Evolutionary conservation across 768 basidiomycete genomes (phyloP).

Genomic region (Podaxis sp.): DNA sequence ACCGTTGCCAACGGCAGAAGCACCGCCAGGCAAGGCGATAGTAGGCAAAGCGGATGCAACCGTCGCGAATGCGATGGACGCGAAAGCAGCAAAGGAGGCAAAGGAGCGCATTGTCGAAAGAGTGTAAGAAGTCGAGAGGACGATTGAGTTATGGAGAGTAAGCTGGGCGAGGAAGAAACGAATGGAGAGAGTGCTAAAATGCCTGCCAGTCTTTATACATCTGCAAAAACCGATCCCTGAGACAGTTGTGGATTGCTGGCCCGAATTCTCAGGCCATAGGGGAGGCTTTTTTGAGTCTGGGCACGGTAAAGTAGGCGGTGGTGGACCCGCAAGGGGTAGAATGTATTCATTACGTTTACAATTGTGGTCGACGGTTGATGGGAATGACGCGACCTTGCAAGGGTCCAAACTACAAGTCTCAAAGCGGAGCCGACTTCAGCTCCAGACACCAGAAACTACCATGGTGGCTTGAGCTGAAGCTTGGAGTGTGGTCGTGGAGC

Average conservation of each 20-base stretch:
- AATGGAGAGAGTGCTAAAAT: neutral
- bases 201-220: neutral
- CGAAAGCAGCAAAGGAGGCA: conserved; percentile 18
- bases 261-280: neutral
- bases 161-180: neutral
- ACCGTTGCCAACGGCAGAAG: neutral
- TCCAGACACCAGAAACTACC: neutral
- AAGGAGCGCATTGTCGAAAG: conserved; percentile 11
- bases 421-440: neutral
- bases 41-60: conserved; percentile 14
- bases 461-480: neutral
- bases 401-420: neutral
- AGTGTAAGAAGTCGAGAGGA: conserved; percentile 18
- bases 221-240: neutral
- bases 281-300: neutral
- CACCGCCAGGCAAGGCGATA: neutral
- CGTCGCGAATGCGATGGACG: conserved; percentile 14
- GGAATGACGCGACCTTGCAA: neutral
- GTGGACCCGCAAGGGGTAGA: neutral
- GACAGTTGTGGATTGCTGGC: neutral
- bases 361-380: neutral
- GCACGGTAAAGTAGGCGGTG: neutral
- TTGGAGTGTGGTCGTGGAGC: neutral
- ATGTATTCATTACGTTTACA: neutral
- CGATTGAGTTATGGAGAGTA: neutral